Evolutionary conservation across 768 basidiomycete genomes (phyloP), one percentile per base, ranked within the genome.

Genomic region (Dioszegia hungarica): DNA sequence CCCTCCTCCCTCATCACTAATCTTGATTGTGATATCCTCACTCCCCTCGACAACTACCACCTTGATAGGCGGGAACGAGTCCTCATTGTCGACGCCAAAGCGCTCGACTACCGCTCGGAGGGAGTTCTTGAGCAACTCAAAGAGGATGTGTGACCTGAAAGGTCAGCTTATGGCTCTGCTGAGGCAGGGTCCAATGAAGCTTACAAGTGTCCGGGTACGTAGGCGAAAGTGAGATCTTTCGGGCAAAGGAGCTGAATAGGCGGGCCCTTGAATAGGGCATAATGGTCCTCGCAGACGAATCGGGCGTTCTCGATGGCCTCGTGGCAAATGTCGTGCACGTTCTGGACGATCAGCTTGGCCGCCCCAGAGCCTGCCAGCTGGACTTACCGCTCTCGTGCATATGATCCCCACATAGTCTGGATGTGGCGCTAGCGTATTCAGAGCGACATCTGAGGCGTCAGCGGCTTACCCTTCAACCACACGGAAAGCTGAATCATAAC

Each of bases 21-120:
- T 95, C 82, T 99, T 99, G 82, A 99, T 90, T 2, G 94, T 98
- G 68, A 98, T 95, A 69, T 98, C 94, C 72, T 97, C 94, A 62
- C 86, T 89, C n/a, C 94, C 93, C 72, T 94, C 92, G 0, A 94
- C 89, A 33, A 95, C 94, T 56, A 97, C 83, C 46, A 94, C 88
- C 77, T 90, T 91, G 79, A 94, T 93, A 0, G 90, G 86, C 11
- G 91, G 91, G 78, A 86, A 88, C n/a, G 68, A 63, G 54, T 85
- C 84, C 71, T 90, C 90, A 57, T 84, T 80, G 49, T 90, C 87
- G 1, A 84, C 83, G 0, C 94, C 94, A 74, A 84, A 88, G 1
- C 88, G 84, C 77, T 98, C 95, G 17, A 99, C 94, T 53, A 94
- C 89, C 1, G 95, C 95, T 38, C 95, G 86, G 10, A 99, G 81